Conservation (phyloP, 2,329 filamentous ascomycete species). For the Claviceps pazoutovae region DNA sequence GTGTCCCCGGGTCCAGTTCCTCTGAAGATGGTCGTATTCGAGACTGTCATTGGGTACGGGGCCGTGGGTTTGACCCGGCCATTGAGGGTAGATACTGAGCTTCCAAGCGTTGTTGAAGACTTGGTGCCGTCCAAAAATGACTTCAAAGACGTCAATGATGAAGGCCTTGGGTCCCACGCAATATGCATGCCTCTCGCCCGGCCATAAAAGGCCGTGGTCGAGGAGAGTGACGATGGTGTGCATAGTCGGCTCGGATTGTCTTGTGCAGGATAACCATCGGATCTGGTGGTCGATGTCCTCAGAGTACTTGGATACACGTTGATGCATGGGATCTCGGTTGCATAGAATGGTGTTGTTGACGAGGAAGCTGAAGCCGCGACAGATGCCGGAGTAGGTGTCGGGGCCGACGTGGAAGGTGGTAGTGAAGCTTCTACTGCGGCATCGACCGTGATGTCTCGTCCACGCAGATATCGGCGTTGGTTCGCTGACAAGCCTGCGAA, state of each 20-base stretch:
- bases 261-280: background rate
- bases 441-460: background rate
- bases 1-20: background rate
- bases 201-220: background rate
- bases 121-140: background rate
- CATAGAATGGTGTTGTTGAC: background rate
- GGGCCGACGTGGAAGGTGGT: background rate
- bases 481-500: background rate
- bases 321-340: background rate
- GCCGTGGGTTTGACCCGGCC: background rate
- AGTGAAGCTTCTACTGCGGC: background rate
- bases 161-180: background rate
- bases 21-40: background rate
- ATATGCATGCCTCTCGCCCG: background rate
- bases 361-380: background rate
- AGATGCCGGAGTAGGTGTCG: background rate
- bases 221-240: background rate
- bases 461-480: background rate
- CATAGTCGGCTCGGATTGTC: background rate
- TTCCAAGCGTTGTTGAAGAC: background rate
- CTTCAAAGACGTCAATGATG: background rate
- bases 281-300: background rate
- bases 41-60: background rate
- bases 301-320: background rate
- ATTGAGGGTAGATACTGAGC: background rate